Base-by-base conservation (phyloP, 768 basidiomycete species). In the Leccinum rimulosum region DNA sequence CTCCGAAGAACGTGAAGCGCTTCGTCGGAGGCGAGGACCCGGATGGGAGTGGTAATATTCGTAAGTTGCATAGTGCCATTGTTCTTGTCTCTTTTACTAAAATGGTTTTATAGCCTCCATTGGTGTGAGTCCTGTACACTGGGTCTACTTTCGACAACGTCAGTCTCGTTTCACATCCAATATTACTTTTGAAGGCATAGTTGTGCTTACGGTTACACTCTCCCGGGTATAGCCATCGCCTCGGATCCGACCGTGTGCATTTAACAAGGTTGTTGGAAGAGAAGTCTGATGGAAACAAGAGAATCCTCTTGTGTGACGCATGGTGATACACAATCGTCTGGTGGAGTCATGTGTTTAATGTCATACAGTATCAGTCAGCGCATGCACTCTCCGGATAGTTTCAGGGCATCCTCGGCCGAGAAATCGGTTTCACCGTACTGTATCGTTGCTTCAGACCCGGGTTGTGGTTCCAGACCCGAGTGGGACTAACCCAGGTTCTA, bases 101-200 rank as follows among this genome's bases (percentile, higher is more conserved):
- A 4, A 9, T 22, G 36, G 58, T 11, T 14, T 43, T 28, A 17
- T 49, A 82, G 82, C 74, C 17, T 79, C 81, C 12, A 79, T 73
- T 14, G 80, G 80, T 31, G 77, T 80, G 58, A 82, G 80, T 57
- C 70, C 70, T 5, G 74, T 77, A n/a, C 82, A 83, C 52, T 60
- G 74, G 50, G 50, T 76, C 14, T 82, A 83, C 61, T 82, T 82
- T 60, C 72, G 65, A 10, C 78, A 81, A 69, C 68, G 81, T 82
- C 57, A 64, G 71, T 62, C 11, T 15, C 12, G 2, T 57, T 56
- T n/a, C 33, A 8, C 15, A 35, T 14, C 52, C 30, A 51, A 25
- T 5, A 30, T 57, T 33, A 28, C 43, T 43, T 58, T 15, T 31
- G 35, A 47, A 54, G 35, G 27, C 40, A 6, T 54, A 38, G 19